phyloP scores from a whole-genome alignment of 148 eudicot genomes.

The Spergularia bocconei region DNA sequence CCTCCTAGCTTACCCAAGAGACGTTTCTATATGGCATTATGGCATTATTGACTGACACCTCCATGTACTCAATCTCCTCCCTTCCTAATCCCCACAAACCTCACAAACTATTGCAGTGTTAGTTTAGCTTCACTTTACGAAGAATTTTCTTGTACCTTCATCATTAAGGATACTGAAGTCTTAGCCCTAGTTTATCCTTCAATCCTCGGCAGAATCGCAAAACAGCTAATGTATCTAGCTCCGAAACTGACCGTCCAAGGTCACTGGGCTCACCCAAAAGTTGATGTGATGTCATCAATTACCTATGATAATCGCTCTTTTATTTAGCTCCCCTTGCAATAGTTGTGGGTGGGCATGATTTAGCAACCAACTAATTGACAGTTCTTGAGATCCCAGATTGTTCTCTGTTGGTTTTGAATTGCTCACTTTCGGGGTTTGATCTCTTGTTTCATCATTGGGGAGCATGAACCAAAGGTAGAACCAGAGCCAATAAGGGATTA shows the following conservation, averaged over 20 bases:
- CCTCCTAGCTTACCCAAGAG: neutral
- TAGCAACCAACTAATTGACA: neutral
- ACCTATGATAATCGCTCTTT: too few relatives aligned
- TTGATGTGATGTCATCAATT: neutral
- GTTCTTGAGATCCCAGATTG: neutral
- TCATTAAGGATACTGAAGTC: too few relatives aligned
- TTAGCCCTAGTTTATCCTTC: too few relatives aligned
- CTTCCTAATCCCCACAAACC: neutral
- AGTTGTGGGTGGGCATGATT: neutral
- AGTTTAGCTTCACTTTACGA: too few relatives aligned
- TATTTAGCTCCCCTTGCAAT: neutral
- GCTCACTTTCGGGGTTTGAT: neutral
- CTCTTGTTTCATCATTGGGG: neutral
- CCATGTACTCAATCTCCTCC: neutral
- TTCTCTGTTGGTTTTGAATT: neutral
- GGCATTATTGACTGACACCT: neutral
- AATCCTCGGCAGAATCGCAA: too few relatives aligned
- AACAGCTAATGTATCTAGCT: too few relatives aligned
- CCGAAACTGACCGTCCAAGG: too few relatives aligned
- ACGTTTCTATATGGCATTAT: neutral
- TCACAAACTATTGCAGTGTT: neutral
- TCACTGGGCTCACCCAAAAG: neutral
- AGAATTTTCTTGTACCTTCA: too few relatives aligned
- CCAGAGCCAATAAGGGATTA: too few relatives aligned
- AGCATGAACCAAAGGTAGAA: neutral